Conservation (phyloP, 139 green algal species). For the Astrephomene gubernaculifera region DNA sequence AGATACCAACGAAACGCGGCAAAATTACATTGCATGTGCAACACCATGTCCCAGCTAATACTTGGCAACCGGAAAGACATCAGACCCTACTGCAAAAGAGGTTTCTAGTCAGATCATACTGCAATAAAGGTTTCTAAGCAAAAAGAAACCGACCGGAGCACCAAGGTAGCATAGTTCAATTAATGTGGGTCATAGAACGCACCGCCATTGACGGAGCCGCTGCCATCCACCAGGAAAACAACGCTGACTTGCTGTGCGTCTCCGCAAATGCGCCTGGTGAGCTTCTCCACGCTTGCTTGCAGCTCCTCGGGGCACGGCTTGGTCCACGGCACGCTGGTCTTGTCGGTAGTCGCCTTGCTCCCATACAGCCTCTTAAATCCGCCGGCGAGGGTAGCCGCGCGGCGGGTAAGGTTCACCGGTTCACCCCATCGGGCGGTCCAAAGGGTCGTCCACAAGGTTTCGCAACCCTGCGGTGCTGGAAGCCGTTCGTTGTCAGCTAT, state of each 20-base stretch:
- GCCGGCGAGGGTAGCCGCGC: neutral
- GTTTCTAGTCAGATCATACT: too few species aligned
- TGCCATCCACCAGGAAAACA: slow-evolving; percentile 68
- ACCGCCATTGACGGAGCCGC: slow-evolving; percentile 55
- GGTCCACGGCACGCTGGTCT: slow-evolving; percentile 22
- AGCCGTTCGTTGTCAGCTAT: neutral
- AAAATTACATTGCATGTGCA: too few species aligned
- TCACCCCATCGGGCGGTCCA: slow-evolving; percentile 11
- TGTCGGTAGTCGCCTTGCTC: neutral
- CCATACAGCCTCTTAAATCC: slow-evolving; percentile 1
- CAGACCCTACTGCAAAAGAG: too few species aligned
- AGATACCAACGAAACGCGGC: too few species aligned
- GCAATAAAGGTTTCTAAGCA: too few species aligned
- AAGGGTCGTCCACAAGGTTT: slow-evolving; percentile 1
- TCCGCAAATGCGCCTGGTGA: neutral
- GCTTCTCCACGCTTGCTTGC: slow-evolving; percentile 22
- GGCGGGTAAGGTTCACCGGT: neutral
- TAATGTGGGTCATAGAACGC: neutral
- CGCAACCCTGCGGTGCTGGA: neutral
- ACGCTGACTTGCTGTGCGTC: slow-evolving; percentile 41
- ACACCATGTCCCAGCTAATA: too few species aligned
- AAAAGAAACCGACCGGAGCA: too few species aligned
- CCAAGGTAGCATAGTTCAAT: too few species aligned
- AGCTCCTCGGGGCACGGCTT: slow-evolving; percentile 39
- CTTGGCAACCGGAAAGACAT: too few species aligned